A percentile compares a stretch with the other conserved stretches of the same genome.
These are phyloP conservation scores for Solanum appendiculatum DNA, from an alignment of 257 asterid species.

Conservation along the genomic window DNA sequence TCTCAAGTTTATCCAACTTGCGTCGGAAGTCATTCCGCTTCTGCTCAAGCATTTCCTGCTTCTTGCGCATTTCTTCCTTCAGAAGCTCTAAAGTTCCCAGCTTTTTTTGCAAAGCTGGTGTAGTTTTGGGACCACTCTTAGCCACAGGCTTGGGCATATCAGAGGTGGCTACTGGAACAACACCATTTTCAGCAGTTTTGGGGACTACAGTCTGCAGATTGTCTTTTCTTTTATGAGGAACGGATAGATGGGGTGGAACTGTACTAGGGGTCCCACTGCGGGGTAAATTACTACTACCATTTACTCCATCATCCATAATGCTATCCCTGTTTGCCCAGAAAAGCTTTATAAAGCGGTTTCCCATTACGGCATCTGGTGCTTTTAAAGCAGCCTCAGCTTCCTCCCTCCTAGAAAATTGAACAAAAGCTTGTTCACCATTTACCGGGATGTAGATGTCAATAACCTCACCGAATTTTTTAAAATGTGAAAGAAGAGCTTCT, in stretches of 20 bases:
- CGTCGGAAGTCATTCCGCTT: constrained; percentile 73
- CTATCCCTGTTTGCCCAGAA: constrained; percentile 97
- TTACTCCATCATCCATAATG: constrained; percentile 51
- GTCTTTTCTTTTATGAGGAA: constrained; percentile 41
- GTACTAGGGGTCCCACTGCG: constrained; percentile 15
- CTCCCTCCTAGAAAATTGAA: constrained; percentile 81
- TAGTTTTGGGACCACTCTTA: constrained; percentile 44
- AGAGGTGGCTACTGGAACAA: constrained; percentile 23
- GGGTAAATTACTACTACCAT: constrained; percentile 20
- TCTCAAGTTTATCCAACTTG: constrained; percentile 64
- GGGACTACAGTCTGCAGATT: constrained; percentile 26
- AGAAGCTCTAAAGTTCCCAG: constrained; percentile 70
- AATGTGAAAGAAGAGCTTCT: constrained; percentile 87
- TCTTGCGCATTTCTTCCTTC: constrained; percentile 92
- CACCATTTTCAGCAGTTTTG: constrained; percentile 18
- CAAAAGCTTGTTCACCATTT: constrained; percentile 72
- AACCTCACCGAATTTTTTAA: constrained; percentile 84
- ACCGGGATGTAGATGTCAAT: constrained; percentile 70
- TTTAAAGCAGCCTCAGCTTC: constrained; percentile 85
- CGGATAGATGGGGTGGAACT: constrained; percentile 24
- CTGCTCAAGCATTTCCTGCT: constrained; percentile 95
- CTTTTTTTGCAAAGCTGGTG: constrained; percentile 65
- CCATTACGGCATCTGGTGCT: constrained; percentile 99
- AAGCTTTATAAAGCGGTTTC: constrained; percentile 91
- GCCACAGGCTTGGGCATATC: constrained; percentile 35